Percentiles rank a stretch among this genome's conserved stretches.
phyloP scores from a whole-genome alignment of 345 rosid genomes.

The Eucalyptus marginata region DNA sequence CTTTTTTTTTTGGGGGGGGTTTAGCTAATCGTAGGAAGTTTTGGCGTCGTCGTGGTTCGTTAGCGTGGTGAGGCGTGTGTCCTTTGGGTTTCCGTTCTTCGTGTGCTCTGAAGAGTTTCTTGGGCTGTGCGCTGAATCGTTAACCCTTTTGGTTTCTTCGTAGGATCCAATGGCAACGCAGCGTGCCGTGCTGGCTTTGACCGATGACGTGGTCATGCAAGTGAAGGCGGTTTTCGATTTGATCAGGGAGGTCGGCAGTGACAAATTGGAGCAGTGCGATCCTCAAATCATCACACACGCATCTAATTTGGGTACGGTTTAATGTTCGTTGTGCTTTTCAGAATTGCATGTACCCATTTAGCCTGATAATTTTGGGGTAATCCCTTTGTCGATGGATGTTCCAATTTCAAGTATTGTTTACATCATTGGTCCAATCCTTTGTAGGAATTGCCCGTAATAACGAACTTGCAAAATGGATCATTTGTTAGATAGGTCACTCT shows the following conservation, averaged over 20 bases:
- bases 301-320: slow-evolving; percentile 29
- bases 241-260: slow-evolving; percentile 18
- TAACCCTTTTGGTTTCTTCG: neutral
- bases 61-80: neutral
- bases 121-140: neutral
- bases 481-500: neutral
- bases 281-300: slow-evolving; percentile 57
- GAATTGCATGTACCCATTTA: neutral
- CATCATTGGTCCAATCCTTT: too few relatives aligned
- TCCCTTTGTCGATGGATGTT: too few relatives aligned
- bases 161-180: slow-evolving; percentile 8
- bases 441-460: too few relatives aligned
- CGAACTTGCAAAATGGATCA: too few relatives aligned
- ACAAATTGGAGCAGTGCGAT: slow-evolving; percentile 14
- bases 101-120: neutral
- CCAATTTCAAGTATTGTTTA: too few relatives aligned
- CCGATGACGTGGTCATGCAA: slow-evolving; percentile 24
- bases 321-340: neutral
- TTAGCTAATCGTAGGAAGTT: neutral
- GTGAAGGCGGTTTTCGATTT: slow-evolving; percentile 15
- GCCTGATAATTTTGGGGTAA: neutral
- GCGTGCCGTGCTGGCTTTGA: slow-evolving; percentile 14
- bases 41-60: neutral
- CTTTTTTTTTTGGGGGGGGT: neutral
- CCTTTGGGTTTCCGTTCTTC: neutral